Evolutionary conservation across 2,329 filamentous ascomycete species (phyloP).

Genomic region (Berkeleyomyces basicola): DNA sequence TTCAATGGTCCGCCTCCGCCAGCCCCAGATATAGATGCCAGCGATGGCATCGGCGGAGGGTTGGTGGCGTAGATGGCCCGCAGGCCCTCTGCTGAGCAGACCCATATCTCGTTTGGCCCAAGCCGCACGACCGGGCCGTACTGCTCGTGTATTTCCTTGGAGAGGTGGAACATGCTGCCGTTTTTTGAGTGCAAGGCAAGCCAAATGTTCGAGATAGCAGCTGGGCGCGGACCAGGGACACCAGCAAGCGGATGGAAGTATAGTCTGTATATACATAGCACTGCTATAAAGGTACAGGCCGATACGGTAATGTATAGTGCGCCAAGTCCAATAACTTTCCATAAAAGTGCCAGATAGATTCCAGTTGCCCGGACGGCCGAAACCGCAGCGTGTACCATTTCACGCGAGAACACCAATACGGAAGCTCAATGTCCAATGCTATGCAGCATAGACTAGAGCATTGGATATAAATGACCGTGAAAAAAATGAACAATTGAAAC

Average conservation of each 20-base stretch:
- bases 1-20: background rate
- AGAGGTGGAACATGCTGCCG: constrained; percentile 27
- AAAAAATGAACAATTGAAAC: no score
- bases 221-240: constrained; percentile 30
- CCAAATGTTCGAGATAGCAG: constrained; percentile 32
- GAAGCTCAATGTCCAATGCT: background rate
- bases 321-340: background rate
- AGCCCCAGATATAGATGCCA: background rate
- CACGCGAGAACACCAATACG: background rate
- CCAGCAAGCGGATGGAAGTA: constrained; percentile 28
- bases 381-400: background rate
- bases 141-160: constrained; percentile 26
- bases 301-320: background rate
- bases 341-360: background rate
- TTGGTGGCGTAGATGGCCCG: constrained; percentile 27
- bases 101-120: constrained; percentile 37
- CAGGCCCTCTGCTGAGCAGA: constrained; percentile 31
- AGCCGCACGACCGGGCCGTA: constrained; percentile 38
- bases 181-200: constrained; percentile 29
- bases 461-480: background rate
- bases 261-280: constrained; percentile 22
- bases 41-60: background rate
- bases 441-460: background rate
- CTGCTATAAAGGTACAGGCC: background rate
- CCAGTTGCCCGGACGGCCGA: no score